These are phyloP conservation scores for Verticillium alfalfae DNA, from an alignment of 2,329 filamentous ascomycete species.

Conservation along the genomic window DNA sequence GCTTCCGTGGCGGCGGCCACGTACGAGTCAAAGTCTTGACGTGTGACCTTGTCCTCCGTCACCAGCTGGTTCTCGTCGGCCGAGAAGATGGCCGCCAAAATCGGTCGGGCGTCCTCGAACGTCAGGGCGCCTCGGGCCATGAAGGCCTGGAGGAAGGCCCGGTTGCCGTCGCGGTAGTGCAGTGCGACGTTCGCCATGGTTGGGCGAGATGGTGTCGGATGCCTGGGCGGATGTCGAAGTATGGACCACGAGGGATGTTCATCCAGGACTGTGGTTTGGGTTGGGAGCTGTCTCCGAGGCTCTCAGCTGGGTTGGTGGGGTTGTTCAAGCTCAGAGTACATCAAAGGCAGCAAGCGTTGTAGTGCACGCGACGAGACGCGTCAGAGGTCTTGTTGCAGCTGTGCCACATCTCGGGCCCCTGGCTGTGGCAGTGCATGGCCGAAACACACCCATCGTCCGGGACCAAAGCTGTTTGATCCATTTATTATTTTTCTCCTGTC, in stretches of 20 bases:
- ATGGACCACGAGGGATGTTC: too few relatives aligned
- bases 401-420: not conserved
- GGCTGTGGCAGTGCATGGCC: not conserved
- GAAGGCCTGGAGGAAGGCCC: conserved; percentile 87
- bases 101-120: conserved; percentile 62
- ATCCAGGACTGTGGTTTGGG: too few relatives aligned
- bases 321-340: not conserved
- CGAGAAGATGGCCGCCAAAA: conserved; percentile 72
- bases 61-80: conserved; percentile 39
- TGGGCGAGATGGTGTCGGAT: not conserved
- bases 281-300: too few relatives aligned
- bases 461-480: too few relatives aligned
- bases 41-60: conserved; percentile 57
- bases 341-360: not conserved
- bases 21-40: conserved; percentile 62
- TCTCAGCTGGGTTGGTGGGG: not conserved
- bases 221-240: too few relatives aligned
- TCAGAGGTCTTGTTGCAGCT: not conserved
- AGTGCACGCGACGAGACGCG: not conserved
- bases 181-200: conserved; percentile 13
- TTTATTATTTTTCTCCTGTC: too few relatives aligned
- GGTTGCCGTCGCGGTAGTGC: conserved; percentile 60
- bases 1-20: conserved; percentile 65
- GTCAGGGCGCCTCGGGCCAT: conserved; percentile 75
- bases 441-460: too few relatives aligned